Conservation (phyloP, 2,329 filamentous ascomycete species). For the Leptographium radiaticola region DNA sequence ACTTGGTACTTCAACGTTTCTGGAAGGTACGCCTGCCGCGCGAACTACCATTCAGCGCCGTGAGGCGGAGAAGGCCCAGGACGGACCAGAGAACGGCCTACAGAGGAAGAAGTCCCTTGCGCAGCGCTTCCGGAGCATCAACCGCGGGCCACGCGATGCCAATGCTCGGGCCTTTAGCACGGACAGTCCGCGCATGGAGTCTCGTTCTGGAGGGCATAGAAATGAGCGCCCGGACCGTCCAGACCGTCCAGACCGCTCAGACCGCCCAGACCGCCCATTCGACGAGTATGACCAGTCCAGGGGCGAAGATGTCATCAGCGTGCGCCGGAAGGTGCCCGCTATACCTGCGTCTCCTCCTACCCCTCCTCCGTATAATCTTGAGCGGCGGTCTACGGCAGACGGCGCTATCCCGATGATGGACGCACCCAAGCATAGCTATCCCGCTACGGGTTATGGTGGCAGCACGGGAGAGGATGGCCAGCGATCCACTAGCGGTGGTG, state of each 20-base stretch:
- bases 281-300: conserved; percentile 57
- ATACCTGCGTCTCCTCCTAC: conserved; percentile 36
- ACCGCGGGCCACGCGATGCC: conserved; percentile 51
- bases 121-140: conserved; percentile 79
- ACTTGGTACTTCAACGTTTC: conserved; percentile 85
- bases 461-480: neutral
- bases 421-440: neutral
- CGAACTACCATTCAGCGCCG: conserved; percentile 64
- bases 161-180: conserved; percentile 21
- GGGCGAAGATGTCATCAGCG: conserved; percentile 36
- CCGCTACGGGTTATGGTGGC: neutral
- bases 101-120: conserved; percentile 90
- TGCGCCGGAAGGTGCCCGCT: conserved; percentile 19
- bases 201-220: conserved; percentile 18
- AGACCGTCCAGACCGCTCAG: conserved; percentile 19
- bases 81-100: conserved; percentile 42
- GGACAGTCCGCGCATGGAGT: conserved; percentile 14
- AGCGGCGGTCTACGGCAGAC: conserved; percentile 54
- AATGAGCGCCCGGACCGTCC: conserved; percentile 13
- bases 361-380: conserved; percentile 42
- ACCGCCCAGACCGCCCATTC: conserved; percentile 54
- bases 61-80: conserved; percentile 54
- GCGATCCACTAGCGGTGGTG: conserved; percentile 25
- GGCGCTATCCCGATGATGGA: conserved; percentile 15
- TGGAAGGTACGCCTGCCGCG: conserved; percentile 85